Conservation (phyloP, 495 filamentous ascomycete species). For the Aspergillus nanangensis region DNA sequence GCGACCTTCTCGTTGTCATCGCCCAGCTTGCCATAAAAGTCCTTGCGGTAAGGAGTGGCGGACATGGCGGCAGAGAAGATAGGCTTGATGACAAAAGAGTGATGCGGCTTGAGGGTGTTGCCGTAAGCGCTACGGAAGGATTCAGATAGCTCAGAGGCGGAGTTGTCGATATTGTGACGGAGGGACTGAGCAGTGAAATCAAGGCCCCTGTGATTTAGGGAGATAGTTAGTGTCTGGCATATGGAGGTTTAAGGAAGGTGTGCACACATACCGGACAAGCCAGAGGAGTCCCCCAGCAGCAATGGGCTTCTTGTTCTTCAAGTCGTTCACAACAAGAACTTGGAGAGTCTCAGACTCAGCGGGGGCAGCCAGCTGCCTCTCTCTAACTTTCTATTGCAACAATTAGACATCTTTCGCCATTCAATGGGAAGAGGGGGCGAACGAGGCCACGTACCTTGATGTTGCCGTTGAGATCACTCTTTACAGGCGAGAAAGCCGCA, state of each 20-base stretch:
- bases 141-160: constrained; percentile 66
- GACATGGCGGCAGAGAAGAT: constrained; percentile 89
- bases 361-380: constrained; percentile 74
- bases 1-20: constrained; percentile 54
- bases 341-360: constrained; percentile 75
- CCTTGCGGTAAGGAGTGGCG: constrained; percentile 84
- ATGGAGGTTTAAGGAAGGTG: constrained; percentile 5
- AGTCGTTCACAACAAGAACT: constrained; percentile 75
- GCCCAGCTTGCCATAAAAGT: constrained; percentile 86
- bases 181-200: constrained; percentile 88
- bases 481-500: constrained; percentile 78
- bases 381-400: constrained; percentile 74
- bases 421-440: constrained; percentile 4
- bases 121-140: constrained; percentile 87
- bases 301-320: constrained; percentile 78
- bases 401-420: constrained; percentile 8
- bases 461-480: constrained; percentile 86
- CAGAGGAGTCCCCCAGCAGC: constrained; percentile 88
- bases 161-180: constrained; percentile 64
- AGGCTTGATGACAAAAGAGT: constrained; percentile 80
- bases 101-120: constrained; percentile 83
- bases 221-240: constrained; percentile 3
- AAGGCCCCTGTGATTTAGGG: constrained; percentile 61
- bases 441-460: constrained; percentile 69
- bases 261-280: constrained; percentile 70